Evolutionary conservation across 495 filamentous ascomycete species (phyloP).

Genomic region (Penicillium arizonense): DNA sequence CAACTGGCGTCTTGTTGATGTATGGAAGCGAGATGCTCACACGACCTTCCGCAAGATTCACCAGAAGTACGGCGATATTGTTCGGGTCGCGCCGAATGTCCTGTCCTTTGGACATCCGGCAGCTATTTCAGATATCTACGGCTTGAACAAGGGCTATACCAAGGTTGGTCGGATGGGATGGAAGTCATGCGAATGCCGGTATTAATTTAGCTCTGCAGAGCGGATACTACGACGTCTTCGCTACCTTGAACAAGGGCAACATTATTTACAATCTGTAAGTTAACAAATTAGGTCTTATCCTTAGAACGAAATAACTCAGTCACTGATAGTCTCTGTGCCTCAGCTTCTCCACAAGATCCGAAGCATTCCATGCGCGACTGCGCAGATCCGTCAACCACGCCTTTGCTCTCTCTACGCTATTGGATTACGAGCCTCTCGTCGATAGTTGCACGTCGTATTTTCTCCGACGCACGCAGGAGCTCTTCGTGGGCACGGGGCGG

Average conservation of each 20-base stretch:
- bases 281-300: no score
- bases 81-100: conserved; percentile 66
- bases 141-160: conserved; percentile 76
- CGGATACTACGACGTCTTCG: conserved; percentile 30
- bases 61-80: conserved; percentile 66
- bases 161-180: no score
- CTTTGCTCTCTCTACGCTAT: conserved; percentile 70
- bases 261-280: no score
- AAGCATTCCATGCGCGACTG: conserved; percentile 70
- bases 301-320: no score
- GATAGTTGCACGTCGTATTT: conserved; percentile 14
- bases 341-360: conserved; percentile 77
- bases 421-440: conserved; percentile 73
- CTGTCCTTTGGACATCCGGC: conserved; percentile 66
- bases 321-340: no score
- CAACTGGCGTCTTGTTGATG: conserved; percentile 68
- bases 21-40: conserved; percentile 60
- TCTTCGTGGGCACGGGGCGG: conserved; percentile 48
- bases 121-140: conserved; percentile 72
- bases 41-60: conserved; percentile 65
- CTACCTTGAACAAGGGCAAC: no score
- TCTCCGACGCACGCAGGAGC: conserved; percentile 54
- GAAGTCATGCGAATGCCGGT: no score
- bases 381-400: conserved; percentile 67
- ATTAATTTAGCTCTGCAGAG: no score